Percentiles rank a stretch among this genome's conserved stretches.
phyloP scores from a whole-genome alignment of 768 basidiomycete genomes.

The Pleurotus salmoneostramineus region DNA sequence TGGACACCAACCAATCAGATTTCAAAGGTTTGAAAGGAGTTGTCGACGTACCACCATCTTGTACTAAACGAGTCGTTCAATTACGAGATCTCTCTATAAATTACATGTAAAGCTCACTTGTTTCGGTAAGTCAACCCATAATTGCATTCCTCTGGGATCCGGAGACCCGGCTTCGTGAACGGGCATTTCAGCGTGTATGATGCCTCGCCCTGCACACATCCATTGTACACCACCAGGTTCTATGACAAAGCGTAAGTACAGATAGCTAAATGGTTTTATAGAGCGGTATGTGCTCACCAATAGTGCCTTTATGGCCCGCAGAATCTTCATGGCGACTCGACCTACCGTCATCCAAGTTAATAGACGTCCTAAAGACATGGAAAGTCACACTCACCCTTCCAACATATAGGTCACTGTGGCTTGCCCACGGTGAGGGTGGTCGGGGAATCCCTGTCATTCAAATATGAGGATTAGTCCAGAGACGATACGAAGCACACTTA shows the following conservation, averaged over 20 bases:
- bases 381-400: slow-evolving; percentile 49
- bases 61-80: slow-evolving; percentile 33
- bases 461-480: not conserved
- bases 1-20: slow-evolving; percentile 9
- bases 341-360: slow-evolving; percentile 24
- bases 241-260: slow-evolving; percentile 10
- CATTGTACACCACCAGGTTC: slow-evolving; percentile 88
- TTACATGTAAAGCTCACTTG: slow-evolving; percentile 30
- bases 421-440: slow-evolving; percentile 92
- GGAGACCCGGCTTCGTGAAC: slow-evolving; percentile 61
- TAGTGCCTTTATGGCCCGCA: slow-evolving; percentile 76
- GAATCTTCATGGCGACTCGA: slow-evolving; percentile 89
- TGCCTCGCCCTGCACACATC: slow-evolving; percentile 85
- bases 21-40: not conserved
- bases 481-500: slow-evolving; percentile 26
- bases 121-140: slow-evolving; percentile 84
- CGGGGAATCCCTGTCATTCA: slow-evolving; percentile 65
- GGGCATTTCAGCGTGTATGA: slow-evolving; percentile 90
- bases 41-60: slow-evolving; percentile 63
- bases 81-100: slow-evolving; percentile 13
- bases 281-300: slow-evolving; percentile 28
- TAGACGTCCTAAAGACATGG: not conserved
- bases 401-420: slow-evolving; percentile 89
- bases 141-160: slow-evolving; percentile 80
- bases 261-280: not conserved